A percentile compares a stretch with the other conserved stretches of the same genome.
These are phyloP conservation scores for Lentinula guzmanii DNA, from an alignment of 768 basidiomycete genomes.

Conservation along the genomic window DNA sequence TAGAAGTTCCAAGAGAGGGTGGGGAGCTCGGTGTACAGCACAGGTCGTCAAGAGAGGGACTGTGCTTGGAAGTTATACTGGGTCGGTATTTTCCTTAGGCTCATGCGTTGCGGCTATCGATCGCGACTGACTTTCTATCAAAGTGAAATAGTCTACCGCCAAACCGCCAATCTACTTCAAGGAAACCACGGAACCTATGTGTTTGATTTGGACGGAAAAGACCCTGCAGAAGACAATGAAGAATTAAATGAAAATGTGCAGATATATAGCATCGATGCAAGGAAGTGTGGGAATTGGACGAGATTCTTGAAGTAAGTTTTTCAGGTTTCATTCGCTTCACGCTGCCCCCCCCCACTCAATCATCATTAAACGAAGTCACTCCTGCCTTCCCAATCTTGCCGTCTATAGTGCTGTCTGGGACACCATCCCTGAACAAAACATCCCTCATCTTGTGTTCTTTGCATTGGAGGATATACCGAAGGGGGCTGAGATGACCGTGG, in stretches of 20 bases:
- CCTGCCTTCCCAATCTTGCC: background rate
- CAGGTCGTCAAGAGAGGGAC: constrained; percentile 40
- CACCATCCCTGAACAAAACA: constrained; percentile 3
- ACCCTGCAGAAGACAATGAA: constrained; percentile 26
- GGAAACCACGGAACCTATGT: constrained; percentile 38
- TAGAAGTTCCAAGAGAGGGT: constrained; percentile 24
- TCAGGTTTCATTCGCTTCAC: background rate
- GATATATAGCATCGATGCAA: constrained; percentile 51
- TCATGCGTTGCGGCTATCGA: constrained; percentile 22
- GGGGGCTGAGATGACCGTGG: background rate
- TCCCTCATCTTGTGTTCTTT: constrained; percentile 1
- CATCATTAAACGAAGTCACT: background rate
- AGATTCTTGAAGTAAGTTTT: background rate
- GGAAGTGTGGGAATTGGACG: background rate
- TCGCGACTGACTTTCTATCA: too few species aligned
- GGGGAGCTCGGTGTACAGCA: constrained; percentile 52
- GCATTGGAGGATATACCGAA: background rate
- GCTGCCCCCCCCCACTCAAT: background rate
- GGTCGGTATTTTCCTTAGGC: constrained; percentile 43
- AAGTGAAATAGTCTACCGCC: constrained; percentile 31
- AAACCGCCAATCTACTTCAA: constrained; percentile 30
- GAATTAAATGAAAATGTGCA: constrained; percentile 18
- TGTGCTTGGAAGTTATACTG: constrained; percentile 64
- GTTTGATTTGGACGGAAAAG: constrained; percentile 62
- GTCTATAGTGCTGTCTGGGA: constrained; percentile 1